Conservation (phyloP, 768 basidiomycete genomes). For the Mrakia frigida region DNA sequence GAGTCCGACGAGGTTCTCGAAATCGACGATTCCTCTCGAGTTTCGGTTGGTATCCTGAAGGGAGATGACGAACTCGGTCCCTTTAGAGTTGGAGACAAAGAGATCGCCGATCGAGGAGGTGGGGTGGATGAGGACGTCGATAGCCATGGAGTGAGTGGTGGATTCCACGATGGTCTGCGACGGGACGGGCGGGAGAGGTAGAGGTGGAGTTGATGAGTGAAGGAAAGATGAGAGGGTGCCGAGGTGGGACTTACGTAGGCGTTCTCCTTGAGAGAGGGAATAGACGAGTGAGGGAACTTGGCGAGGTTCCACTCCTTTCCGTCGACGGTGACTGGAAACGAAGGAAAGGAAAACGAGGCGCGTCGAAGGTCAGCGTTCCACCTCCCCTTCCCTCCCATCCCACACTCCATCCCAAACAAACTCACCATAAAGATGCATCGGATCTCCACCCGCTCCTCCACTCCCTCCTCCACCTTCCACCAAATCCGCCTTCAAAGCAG, state of each 20-base stretch:
- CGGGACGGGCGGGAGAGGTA: conserved; percentile 45
- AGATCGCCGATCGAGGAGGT: conserved; percentile 69
- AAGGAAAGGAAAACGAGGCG: conserved; percentile 35
- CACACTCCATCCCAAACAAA: background rate
- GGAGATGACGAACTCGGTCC: conserved; percentile 88
- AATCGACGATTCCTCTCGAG: conserved; percentile 81
- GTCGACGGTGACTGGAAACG: conserved; percentile 62
- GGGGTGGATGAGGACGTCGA: conserved; percentile 75
- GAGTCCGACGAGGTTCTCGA: conserved; percentile 72
- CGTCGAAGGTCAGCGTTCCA: background rate
- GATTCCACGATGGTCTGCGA: conserved; percentile 88
- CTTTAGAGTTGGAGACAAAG: conserved; percentile 93
- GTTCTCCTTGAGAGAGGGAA: conserved; percentile 73
- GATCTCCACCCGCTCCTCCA: conserved; percentile 38
- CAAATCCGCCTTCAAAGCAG: conserved; percentile 65
- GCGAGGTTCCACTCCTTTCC: conserved; percentile 79
- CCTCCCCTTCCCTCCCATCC: too few species aligned
- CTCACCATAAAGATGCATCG: conserved; percentile 37
- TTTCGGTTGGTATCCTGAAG: conserved; percentile 91
- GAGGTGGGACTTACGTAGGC: conserved; percentile 37
- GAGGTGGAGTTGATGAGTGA: background rate
- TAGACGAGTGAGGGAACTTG: conserved; percentile 84
- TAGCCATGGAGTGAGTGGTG: conserved; percentile 84
- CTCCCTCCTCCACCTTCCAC: conserved; percentile 47
- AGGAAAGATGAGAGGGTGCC: background rate